Conservation (phyloP, 2,329 filamentous ascomycete species). For the Trichoderma aggressivum region DNA sequence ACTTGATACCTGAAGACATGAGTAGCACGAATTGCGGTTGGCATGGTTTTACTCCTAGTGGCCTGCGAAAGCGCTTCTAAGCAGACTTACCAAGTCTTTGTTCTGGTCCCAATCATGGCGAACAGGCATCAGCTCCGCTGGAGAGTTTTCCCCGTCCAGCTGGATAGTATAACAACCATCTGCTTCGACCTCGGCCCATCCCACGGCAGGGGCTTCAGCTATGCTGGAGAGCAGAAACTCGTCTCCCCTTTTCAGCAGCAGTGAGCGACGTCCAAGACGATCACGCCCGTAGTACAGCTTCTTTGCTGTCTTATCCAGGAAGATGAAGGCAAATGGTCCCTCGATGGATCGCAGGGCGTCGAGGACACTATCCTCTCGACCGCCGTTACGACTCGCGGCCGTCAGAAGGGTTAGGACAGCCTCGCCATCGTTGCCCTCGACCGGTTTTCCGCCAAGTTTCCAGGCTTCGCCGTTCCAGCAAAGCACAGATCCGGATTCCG, state of each 20-base stretch:
- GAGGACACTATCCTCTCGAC: conserved; percentile 37
- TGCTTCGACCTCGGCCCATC: conserved; percentile 79
- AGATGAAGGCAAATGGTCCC: conserved; percentile 89
- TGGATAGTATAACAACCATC: conserved; percentile 74
- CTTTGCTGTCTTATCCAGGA: conserved; percentile 61
- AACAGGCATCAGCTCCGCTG: conserved; percentile 19
- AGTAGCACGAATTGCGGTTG: conserved; percentile 36
- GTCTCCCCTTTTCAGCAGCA: conserved; percentile 57
- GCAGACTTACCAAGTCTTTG: conserved; percentile 45
- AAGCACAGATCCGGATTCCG: conserved; percentile 58
- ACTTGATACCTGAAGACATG: conserved; percentile 49
- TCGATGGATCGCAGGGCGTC: conserved; percentile 59
- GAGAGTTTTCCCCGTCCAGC: conserved; percentile 35
- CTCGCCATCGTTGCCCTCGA: conserved; percentile 78
- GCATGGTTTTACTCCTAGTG: not conserved
- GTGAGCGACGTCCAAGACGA: conserved; percentile 78
- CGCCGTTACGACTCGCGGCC: conserved; percentile 34
- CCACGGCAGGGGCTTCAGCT: conserved; percentile 48
- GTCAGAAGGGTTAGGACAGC: conserved; percentile 61
- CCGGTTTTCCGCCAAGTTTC: conserved; percentile 57
- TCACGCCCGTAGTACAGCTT: conserved; percentile 82
- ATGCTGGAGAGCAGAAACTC: conserved; percentile 68
- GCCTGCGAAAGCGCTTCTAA: not conserved
- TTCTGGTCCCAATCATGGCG: conserved; percentile 34
- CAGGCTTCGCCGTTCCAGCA: conserved; percentile 99